phyloP scores from a whole-genome alignment of 2,329 filamentous ascomycete genomes.

The Torrubiella hemipterigena region DNA sequence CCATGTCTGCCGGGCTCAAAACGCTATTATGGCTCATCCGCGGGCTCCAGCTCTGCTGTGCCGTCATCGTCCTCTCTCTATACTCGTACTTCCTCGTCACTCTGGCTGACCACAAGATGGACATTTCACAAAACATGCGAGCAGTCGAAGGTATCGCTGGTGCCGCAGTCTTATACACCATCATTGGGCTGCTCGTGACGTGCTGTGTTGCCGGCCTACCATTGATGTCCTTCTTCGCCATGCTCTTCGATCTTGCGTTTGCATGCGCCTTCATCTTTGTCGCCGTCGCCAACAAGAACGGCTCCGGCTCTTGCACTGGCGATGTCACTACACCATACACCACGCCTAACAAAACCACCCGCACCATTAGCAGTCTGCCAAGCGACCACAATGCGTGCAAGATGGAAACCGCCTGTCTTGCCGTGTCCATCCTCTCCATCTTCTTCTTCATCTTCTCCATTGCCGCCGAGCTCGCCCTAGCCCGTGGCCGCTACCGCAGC shows the following conservation, averaged over 20 bases:
- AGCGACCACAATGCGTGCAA: conserved; percentile 48
- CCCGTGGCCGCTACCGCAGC: conserved; percentile 61
- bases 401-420: conserved; percentile 66
- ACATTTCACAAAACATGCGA: conserved; percentile 52
- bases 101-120: conserved; percentile 49
- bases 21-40: conserved; percentile 60
- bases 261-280: conserved; percentile 70
- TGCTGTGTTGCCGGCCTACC: conserved; percentile 67
- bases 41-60: conserved; percentile 58
- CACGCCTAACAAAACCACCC: conserved; percentile 40
- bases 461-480: conserved; percentile 54
- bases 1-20: conserved; percentile 44
- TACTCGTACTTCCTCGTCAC: conserved; percentile 78
- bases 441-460: conserved; percentile 67
- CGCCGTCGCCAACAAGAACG: conserved; percentile 59
- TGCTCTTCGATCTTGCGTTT: conserved; percentile 69
- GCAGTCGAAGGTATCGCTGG: conserved; percentile 73
- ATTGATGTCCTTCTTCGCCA: conserved; percentile 60
- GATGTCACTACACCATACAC: conserved; percentile 59
- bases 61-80: conserved; percentile 62
- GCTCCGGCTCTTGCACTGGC: conserved; percentile 49
- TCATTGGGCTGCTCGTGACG: conserved; percentile 60
- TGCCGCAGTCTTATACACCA: conserved; percentile 59
- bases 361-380: conserved; percentile 36
- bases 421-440: conserved; percentile 64